phyloP scores from a whole-genome alignment of 164 flowering plant genomes.

The Cinnamomum chago region DNA sequence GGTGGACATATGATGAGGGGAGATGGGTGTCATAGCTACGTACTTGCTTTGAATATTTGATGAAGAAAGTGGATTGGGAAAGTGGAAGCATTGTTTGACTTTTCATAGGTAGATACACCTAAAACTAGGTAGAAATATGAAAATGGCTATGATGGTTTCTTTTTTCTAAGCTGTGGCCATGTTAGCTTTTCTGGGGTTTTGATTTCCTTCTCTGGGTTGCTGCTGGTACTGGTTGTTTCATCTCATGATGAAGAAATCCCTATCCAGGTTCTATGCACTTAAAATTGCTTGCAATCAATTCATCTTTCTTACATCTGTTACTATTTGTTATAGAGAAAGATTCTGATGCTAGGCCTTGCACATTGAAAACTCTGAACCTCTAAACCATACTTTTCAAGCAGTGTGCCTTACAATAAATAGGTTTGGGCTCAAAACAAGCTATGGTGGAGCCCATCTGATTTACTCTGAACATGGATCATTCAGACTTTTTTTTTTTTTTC shows the following conservation, averaged over 20 bases:
- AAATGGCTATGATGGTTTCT: not conserved
- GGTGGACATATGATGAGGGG: slow-evolving; percentile 22
- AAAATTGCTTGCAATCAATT: not conserved
- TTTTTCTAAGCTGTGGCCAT: not conserved
- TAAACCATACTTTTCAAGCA: no score
- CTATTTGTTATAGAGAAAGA: not conserved
- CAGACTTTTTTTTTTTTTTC: no score
- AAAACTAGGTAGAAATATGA: not conserved
- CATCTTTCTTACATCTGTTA: not conserved
- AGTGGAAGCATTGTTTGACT: slow-evolving; percentile 12
- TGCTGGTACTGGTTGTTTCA: not conserved
- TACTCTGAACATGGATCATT: no score
- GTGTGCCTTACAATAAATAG: no score
- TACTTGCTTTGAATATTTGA: slow-evolving; percentile 1
- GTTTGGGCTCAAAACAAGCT: no score
- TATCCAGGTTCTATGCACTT: not conserved
- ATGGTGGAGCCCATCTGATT: no score
- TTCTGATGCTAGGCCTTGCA: not conserved
- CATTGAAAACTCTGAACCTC: no score
- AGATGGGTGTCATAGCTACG: slow-evolving; percentile 15
- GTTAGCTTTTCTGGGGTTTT: slow-evolving; percentile 14
- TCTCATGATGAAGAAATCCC: not conserved
- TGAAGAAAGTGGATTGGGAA: not conserved
- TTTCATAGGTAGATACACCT: slow-evolving; percentile 11
- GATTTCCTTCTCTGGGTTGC: not conserved